phyloP scores from a whole-genome alignment of 2,329 filamentous ascomycete species.

The Fusarium annulatum region DNA sequence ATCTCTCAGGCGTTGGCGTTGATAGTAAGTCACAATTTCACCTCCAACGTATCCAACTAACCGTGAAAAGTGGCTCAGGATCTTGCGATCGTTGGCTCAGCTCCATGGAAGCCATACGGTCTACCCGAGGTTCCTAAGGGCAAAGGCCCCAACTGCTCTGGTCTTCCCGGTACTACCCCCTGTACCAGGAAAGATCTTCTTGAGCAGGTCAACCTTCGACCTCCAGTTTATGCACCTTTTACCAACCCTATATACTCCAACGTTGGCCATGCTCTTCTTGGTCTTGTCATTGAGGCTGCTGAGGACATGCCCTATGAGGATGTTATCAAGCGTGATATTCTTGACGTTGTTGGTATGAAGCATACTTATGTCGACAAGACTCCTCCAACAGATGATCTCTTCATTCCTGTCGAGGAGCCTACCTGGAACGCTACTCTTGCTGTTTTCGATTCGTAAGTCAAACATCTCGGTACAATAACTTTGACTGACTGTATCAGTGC shows the following conservation, averaged over 20 bases:
- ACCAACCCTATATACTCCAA: slow-evolving; percentile 62
- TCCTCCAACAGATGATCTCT: slow-evolving; percentile 48
- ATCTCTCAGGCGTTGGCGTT: slow-evolving; percentile 56
- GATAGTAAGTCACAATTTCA: slow-evolving; percentile 45
- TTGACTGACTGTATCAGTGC: slow-evolving; percentile 39
- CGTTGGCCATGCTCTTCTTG: slow-evolving; percentile 57
- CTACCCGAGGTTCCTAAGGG: slow-evolving; percentile 47
- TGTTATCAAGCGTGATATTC: slow-evolving; percentile 54
- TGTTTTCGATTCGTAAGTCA: slow-evolving; percentile 50
- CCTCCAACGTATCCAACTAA: neutral
- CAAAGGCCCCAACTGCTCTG: slow-evolving; percentile 49
- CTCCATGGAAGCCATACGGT: slow-evolving; percentile 46
- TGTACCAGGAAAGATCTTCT: slow-evolving; percentile 48
- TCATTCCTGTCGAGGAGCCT: slow-evolving; percentile 50
- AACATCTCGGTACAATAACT: rapidly evolving
- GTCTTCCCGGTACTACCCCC: slow-evolving; percentile 48
- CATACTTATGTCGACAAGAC: slow-evolving; percentile 51
- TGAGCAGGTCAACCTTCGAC: slow-evolving; percentile 41
- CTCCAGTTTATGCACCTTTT: slow-evolving; percentile 57
- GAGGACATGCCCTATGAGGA: slow-evolving; percentile 54
- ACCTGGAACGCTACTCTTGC: slow-evolving; percentile 51
- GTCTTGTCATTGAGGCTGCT: slow-evolving; percentile 57
- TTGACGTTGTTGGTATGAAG: slow-evolving; percentile 56
- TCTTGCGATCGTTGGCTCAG: slow-evolving; percentile 43
- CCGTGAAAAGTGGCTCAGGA: slow-evolving; percentile 48